These are phyloP conservation scores for Saccharomyces hybrid DNA, from an alignment of 1,139 yeast species.

Conservation along the genomic window DNA sequence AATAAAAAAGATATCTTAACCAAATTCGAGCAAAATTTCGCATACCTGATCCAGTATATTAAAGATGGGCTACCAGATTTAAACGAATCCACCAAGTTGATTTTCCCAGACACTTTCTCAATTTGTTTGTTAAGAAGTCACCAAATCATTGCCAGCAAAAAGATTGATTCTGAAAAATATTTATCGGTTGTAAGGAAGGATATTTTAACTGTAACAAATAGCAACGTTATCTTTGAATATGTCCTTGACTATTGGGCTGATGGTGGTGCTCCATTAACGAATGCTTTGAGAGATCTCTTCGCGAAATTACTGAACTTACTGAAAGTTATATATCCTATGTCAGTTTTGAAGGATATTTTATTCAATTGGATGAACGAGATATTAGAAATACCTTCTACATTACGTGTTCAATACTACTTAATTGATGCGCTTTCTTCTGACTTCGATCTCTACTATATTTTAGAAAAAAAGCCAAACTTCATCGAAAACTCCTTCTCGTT, in stretches of 20 bases:
- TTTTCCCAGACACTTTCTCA: conserved; percentile 53
- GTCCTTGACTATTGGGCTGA: conserved; percentile 65
- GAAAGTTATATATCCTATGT: conserved; percentile 22
- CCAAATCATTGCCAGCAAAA: conserved; percentile 17
- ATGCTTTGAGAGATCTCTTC: conserved; percentile 56
- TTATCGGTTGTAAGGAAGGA: conserved; percentile 16
- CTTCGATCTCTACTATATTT: conserved; percentile 37
- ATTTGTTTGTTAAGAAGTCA: conserved; percentile 53
- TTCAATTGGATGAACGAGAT: conserved; percentile 41
- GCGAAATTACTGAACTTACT: conserved; percentile 42
- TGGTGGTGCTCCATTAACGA: conserved; percentile 62
- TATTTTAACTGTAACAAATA: conserved; percentile 23
- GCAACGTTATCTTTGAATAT: conserved; percentile 43
- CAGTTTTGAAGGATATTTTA: conserved; percentile 26
- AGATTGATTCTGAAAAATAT: conserved; percentile 10
- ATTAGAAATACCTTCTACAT: conserved; percentile 40
- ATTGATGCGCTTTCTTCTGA: conserved; percentile 49
- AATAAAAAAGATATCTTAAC: conserved; percentile 7
- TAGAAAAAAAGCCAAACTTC: conserved; percentile 41
- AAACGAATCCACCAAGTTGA: conserved; percentile 29
- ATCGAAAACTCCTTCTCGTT: conserved; percentile 40
- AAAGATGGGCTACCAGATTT: conserved; percentile 6
- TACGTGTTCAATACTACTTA: conserved; percentile 53
- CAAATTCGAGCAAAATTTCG: conserved; percentile 8
- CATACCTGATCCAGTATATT: conserved; percentile 7